Evolutionary conservation across 306 rosid species (phyloP), one percentile per base, ranked within the genome.

Genomic region (Prunus salicina): DNA sequence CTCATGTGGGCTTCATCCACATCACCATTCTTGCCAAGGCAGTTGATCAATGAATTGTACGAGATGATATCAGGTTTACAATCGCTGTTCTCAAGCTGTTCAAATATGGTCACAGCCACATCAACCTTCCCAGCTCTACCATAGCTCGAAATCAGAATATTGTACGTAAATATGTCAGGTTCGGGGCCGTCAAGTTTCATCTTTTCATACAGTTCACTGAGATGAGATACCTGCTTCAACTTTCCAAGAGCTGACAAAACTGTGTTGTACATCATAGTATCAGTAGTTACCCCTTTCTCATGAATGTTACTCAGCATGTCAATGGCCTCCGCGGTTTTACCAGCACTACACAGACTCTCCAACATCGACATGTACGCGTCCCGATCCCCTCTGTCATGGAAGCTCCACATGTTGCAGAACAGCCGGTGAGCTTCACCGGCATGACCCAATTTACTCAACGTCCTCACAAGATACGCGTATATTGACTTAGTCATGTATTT

Each of bases 1-100:
- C 89, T 86, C 95, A 94, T 92, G 86, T 94, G 98, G 67, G 93
- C 97, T 89, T 94, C 98, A 76, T 90, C 98, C 79, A 94, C 85
- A 81, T 89, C 90, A 51, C 98, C 98, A 72, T 92, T 90, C 87
- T 94, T 94, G 69, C 98, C 98, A 8, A 92, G 95, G 86, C 93
- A 91, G 84, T 94, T 94, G 83, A 94, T 94, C 91, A 94, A 82
- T 70, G 90, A 83, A 78, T 94, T 94, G 81, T 94, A 94, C 46
- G 97, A 83, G 76, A 94, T 52, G 46, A 89, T 88, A 73, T 94
- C 97, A 2, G 98, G 93, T 76, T 80, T 77, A 76, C 84, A 87
- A 71, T 78, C 64, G 68, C 97, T 87, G 68, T 77, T 81, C 88
- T 94, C 98, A 53, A 94, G 89, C 74, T 92, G 93, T 85, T 92